Base-by-base conservation (phyloP, 345 rosid genomes). In the Populus deltoides region DNA sequence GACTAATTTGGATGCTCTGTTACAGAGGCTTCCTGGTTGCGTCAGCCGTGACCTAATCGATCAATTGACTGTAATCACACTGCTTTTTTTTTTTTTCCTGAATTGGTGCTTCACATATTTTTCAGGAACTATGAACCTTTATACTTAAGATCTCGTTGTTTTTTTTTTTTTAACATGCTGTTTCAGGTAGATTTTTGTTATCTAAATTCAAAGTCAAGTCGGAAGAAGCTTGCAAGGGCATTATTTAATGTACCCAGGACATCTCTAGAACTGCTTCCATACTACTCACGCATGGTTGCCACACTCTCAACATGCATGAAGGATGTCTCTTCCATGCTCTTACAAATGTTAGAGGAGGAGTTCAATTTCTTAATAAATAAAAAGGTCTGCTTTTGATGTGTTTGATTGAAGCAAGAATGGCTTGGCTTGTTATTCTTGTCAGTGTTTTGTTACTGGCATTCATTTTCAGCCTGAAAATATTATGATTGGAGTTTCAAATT, bases 31-130 rank as follows among this genome's bases (percentile, higher is more conserved):
- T 25, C 97, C 96, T 15, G 95, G 98, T 79, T 94, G 95, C 47
- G 97, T 97, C 66, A 87, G 96, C 88, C 94, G 99, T 65, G 99
- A 94, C 85, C 98, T 97, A 76, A 97, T 97, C 77, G 99, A 97
- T 88, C 99, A 97, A 78, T 80, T 94, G 85, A 88, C 98, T 65
- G 99, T 97, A 90, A 86, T 81, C n/a, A 72, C 75, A 69, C 68
- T 76, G 83, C 71, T 81, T 61, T 6, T 17, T 22, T 1, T 36
- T 6, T 35, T 47, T 35, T 70, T n/a, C 4, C 25, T 57, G 29
- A 57, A 9, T 57, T 10, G 13, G 27, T n/a, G 27, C 63, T 9
- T 57, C n/a, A 57, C 10, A 10, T 57, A 3, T 24, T 24, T 59
- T 59, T 24, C 18, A 47, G 53, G 20, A 47, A 2, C 68, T 75